These are phyloP conservation scores for Sequoiadendron giganteum DNA, from an alignment of 75 land plant genomes.

Conservation along the genomic window DNA sequence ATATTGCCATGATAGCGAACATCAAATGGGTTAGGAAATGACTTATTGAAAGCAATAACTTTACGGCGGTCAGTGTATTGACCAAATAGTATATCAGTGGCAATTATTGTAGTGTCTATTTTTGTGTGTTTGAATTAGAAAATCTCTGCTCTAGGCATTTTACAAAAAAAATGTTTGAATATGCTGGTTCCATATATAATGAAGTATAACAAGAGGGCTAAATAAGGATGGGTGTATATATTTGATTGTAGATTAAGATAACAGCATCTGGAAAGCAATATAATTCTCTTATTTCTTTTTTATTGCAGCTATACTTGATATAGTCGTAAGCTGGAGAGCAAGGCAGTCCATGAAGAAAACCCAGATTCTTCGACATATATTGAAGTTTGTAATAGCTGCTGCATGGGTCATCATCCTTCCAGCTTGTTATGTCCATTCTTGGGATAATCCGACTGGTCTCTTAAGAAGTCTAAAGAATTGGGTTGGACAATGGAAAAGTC, in stretches of 20 bases:
- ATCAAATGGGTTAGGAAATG: neutral
- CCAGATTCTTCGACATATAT: conserved; percentile 41
- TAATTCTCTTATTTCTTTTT: neutral
- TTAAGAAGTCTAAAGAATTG: conserved; percentile 36
- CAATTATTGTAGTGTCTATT: neutral
- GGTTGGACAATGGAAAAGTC: conserved; percentile 48
- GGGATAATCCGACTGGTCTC: conserved; percentile 49
- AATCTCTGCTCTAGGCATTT: neutral
- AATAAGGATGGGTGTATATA: neutral
- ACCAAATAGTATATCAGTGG: neutral
- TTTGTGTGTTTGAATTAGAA: neutral
- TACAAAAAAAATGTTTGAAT: neutral
- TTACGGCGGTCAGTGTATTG: neutral
- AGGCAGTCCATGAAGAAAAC: conserved; percentile 51
- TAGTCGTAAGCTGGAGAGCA: conserved; percentile 83
- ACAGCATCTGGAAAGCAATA: neutral
- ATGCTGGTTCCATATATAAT: neutral
- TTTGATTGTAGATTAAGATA: neutral
- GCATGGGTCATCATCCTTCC: conserved; percentile 81
- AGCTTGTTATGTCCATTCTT: conserved; percentile 55
- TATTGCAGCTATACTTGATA: conserved; percentile 77
- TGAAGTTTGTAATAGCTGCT: conserved; percentile 61
- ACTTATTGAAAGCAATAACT: neutral
- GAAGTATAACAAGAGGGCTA: neutral
- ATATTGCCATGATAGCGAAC: neutral